Base-by-base conservation (phyloP, 768 basidiomycete species). In the Termitomyces sp. region DNA sequence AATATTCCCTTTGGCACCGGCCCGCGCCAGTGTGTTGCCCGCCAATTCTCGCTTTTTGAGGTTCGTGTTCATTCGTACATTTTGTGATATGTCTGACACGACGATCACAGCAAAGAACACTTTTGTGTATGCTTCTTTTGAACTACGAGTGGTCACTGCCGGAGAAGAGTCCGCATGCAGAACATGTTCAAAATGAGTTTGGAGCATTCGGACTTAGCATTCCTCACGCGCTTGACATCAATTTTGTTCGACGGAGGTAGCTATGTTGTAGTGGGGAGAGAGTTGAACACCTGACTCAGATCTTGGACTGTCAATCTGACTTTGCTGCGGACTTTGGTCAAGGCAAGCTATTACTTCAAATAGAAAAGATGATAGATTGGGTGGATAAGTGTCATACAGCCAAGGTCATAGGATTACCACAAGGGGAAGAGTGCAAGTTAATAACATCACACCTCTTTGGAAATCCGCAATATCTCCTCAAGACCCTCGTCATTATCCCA, bases 401-500 rank as follows among this genome's bases (percentile, higher is more conserved):
- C n/a, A 20, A n/a, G n/a, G 24, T 11, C 32, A 36, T 12, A 6
- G 18, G 7, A 50, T 32, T 18, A 38, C 13, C 7, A n/a, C 16
- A 24, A 40, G 18, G 4, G 7, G 13, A 42, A 40, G 18, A 40
- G 50, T 35, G 7, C 18, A 40, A 28, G 13, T 40, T 4, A n/a
- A 11, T 4, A n/a, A 11, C 36, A 28, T 61, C 44, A 70, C 42
- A 64, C 81, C 63, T 89, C 86, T 73, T 92, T 92, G 60, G 81
- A 79, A 5, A 82, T 78, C 68, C 85, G 83, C 59, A 76, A 78
- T 66, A 92, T 90, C 75, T 92, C 90, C 54, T 88, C 85, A 55
- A 86, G 61, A 3, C 90, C 91, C 63, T 92, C 90, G 68, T 92
- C 90, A 55, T 81, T 79, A 38, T 79, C 78, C 90, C 91, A 92